Evolutionary conservation across 306 rosid species (phyloP).

Genomic region (Pueraria montana): DNA sequence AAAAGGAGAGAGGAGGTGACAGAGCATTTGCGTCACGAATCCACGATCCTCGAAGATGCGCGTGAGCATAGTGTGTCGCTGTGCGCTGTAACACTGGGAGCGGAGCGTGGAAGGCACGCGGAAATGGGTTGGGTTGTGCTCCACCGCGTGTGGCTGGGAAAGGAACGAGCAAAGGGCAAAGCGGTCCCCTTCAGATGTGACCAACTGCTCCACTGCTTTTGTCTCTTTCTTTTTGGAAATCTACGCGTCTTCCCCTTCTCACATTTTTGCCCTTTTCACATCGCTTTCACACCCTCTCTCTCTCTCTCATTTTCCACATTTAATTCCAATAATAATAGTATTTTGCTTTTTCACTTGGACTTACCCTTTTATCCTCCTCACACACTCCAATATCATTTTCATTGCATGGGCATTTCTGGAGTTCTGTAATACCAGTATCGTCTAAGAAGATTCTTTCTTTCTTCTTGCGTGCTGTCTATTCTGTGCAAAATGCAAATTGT

Average conservation of each 20-base stretch:
- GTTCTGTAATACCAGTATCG: no score
- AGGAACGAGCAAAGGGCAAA: constrained; percentile 34
- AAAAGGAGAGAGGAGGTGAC: background rate
- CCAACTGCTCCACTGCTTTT: constrained; percentile 67
- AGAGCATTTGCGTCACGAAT: background rate
- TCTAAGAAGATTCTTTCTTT: no score
- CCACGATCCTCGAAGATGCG: no score
- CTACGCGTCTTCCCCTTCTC: background rate
- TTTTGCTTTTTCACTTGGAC: no score
- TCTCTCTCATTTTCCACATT: no score
- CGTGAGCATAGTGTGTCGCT: background rate
- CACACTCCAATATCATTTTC: background rate
- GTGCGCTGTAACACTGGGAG: background rate
- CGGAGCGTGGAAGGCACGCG: constrained; percentile 27
- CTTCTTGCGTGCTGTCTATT: no score
- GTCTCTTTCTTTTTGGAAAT: constrained; percentile 33
- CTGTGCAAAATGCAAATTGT: no score
- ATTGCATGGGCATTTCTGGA: background rate
- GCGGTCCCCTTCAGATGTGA: constrained; percentile 66
- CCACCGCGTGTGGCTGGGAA: constrained; percentile 19
- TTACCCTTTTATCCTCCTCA: background rate
- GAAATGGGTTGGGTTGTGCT: background rate
- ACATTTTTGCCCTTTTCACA: background rate
- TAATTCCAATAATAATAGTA: no score
- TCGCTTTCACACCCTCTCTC: background rate